Evolutionary conservation across 2,329 filamentous ascomycete genomes (phyloP), one percentile per base, ranked within the genome.

Genomic region (Sordariomycetes sp.): DNA sequence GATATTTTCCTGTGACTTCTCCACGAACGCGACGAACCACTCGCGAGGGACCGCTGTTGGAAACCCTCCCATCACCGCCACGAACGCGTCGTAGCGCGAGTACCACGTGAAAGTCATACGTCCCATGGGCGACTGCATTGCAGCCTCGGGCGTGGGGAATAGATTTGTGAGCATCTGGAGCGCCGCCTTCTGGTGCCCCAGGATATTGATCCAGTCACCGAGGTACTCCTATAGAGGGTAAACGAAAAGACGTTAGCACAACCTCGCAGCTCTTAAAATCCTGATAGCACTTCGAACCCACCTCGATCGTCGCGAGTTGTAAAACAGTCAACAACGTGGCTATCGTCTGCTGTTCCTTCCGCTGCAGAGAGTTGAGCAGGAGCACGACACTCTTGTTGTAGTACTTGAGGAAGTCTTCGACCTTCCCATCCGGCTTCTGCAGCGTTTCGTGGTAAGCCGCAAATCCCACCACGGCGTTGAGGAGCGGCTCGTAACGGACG

Each of bases 161-260:
- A 97, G 74, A 51, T 87, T 82, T 1, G 80, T 87, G 53, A 97
- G 75, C 65, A 97, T 87, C 62, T 90, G 84, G 66, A 88, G 83
- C 0, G 94, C 94, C 12, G 93, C 94, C 68, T 88, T 90, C 69
- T 97, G 92, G 69, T 97, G 94, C 24, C 91, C 89, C 72, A 94
- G 87, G 18, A 97, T 77, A 65, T 95, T 97, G 57, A 95, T 84
- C 91, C 91, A 97, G 68, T 99, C 94, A 14, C 94, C 94, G 53
- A 97, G 79, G 65, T 91, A 95, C 72, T 97, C 94, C 90, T 96
- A 65, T 52, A 35, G 56, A 58, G 20, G 52, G 62, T 48, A 66
- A n/a, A 62, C 58, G 58, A 54, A 43, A 34, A 37, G 1, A 18
- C 18, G 59, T 65, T 56, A 64, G 61, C 32, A 18, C 54, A 25